Base-by-base conservation (phyloP, 1,139 yeast species). In the Candida tetrigidarum region DNA sequence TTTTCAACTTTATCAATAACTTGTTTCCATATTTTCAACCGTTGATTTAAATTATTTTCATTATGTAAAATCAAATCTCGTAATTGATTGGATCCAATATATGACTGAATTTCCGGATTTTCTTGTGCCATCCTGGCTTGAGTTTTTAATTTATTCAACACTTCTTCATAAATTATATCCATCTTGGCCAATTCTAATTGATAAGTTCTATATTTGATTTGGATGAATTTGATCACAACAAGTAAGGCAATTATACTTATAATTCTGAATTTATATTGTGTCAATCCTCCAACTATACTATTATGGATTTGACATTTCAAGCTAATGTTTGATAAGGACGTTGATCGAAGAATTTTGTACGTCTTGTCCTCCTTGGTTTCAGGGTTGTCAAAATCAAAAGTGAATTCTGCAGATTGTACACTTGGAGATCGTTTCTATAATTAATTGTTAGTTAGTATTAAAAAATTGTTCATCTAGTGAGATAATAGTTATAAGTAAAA, bases 11-110 rank as follows among this genome's bases (percentile, higher is more conserved):
- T 73, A 32, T 66, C 64, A 41, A 76, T 73, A 2, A 91, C 85
- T n/a, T 64, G 58, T 37, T 69, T 70, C 97, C 98, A 91, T 20
- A 86, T 57, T 35, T 67, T 58, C 44, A 72, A 58, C 46, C 78
- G 74, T 47, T 78, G 76, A 44, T 65, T 65, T 28, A 73, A 62
- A 45, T 69, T 71, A 38, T 67, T 67, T 52, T 78, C 78, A 47
- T 74, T 69, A 3, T 72, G 62, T 32, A 88, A 68, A 37, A 87
- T 74, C 49, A 81, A 76, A 62, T 90, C 96, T 44, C 97, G 76
- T 33, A 91, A 72, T 56, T 88, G 96, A 37, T 85, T 84, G 12
- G 88, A 77, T 15, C 93, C 90, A 46, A 90, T 69, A 57, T 76
- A 86, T 18, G 81, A 50, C 37, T 69, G 53, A 11, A 59, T 59